Evolutionary conservation across 75 land plant species (phyloP).

Genomic region (Ceratopteris richardii): DNA sequence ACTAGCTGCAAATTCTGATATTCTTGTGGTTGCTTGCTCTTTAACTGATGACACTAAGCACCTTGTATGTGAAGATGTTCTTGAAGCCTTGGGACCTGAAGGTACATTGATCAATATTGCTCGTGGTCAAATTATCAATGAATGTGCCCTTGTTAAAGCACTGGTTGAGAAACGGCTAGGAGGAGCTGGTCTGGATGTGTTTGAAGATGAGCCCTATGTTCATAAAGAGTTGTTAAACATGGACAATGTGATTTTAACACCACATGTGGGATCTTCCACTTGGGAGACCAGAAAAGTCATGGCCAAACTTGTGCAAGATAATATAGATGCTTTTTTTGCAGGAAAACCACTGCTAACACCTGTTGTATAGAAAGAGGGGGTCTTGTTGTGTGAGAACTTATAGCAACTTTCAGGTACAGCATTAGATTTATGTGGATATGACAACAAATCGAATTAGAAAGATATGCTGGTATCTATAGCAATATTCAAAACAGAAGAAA

Average conservation of each 20-base stretch:
- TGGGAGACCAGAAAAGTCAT: slow-evolving; percentile 32
- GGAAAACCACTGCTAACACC: no score
- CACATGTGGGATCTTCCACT: slow-evolving; percentile 38
- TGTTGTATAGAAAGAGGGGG: no score
- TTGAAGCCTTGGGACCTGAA: slow-evolving; percentile 21
- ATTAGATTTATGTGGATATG: no score
- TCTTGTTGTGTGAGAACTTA: no score
- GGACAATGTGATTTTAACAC: slow-evolving; percentile 40
- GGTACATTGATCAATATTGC: slow-evolving; percentile 22
- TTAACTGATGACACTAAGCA: slow-evolving; percentile 27
- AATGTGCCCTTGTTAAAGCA: slow-evolving; percentile 37
- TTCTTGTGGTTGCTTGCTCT: slow-evolving; percentile 14
- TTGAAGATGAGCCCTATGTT: slow-evolving; percentile 38
- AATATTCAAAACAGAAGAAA: no score
- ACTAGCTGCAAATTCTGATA: no score
- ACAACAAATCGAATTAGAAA: no score
- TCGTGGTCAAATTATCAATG: slow-evolving; percentile 33
- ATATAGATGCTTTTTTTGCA: no score
- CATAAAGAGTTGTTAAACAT: slow-evolving; percentile 30
- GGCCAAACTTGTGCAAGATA: not conserved
- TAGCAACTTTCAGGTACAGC: no score
- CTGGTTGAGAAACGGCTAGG: slow-evolving; percentile 32
- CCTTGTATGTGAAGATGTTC: slow-evolving; percentile 19
- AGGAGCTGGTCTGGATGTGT: slow-evolving; percentile 44
- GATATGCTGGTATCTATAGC: no score